Evolutionary conservation across 2,329 filamentous ascomycete genomes (phyloP), one percentile per base, ranked within the genome.

Genomic region (Alternaria burnsii): DNA sequence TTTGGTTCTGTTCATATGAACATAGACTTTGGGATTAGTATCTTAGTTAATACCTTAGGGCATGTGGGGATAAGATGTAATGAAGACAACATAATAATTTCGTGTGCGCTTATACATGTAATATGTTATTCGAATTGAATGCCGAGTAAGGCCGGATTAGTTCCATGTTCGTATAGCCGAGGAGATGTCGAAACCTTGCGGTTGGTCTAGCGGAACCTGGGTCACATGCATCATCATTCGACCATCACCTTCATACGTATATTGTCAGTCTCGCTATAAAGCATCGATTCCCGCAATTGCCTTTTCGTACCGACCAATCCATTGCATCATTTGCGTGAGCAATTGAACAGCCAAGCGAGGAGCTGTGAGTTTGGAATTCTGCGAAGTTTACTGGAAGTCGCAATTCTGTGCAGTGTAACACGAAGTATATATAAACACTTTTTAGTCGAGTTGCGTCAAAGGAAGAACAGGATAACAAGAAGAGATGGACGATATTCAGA

Each of bases 401-500:
- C 40, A 14, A 22, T 41, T 4, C 5, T 14, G 9, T 22, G 18
- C 10, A 41, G 3, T 10, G 7, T 4, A 22, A 18, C 20, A 18
- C 10, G 18, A 41, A 41, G 18, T 14, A 12, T 7, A 22, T 5
- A 18, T 41, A 41, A 22, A 22, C 11, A 41, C 40, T 11, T 10
- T 14, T 22, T 22, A 14, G 5, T 6, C 12, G 5, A 48, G 46
- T 1, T 16, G 2, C 5, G 5, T 36, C 5, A 32, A 32, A 32
- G 14, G 32, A 36, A 36, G 32, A 36, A 36, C 12, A 38, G 16
- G 0, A 38, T 2, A 38, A 18, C 38, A 43, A 2, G 5, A 4
- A 8, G 46, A 41, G 1, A 70, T 66, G 63, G 36, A 54, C 4
- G 12, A 60, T 11, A 54, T 67, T 16, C 53, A 67, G 44, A 65